Percentiles rank a stretch among this genome's conserved stretches.
phyloP scores from a whole-genome alignment of 176 grass and related monocot genomes.

The Cenchrus purpureus region DNA sequence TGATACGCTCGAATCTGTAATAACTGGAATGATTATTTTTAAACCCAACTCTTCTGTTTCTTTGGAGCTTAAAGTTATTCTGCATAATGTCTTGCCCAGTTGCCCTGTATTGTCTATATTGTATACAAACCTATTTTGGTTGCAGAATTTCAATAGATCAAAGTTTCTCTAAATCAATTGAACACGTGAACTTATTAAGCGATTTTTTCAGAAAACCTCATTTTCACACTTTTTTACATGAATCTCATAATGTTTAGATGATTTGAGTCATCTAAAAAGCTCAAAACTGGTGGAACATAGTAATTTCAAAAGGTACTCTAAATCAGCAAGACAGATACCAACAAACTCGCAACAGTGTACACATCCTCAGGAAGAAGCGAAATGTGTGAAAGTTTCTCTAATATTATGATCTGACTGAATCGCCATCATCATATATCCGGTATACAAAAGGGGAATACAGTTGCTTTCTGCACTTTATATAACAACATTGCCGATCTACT shows the following conservation, averaged over 20 bases:
- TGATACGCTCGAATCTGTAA: too few species aligned
- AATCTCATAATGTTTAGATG: not conserved
- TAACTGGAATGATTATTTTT: too few species aligned
- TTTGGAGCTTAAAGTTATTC: not conserved
- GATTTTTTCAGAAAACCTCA: not conserved
- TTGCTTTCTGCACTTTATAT: slow-evolving; percentile 31
- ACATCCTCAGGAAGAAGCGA: not conserved
- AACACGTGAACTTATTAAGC: too few species aligned
- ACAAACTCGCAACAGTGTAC: not conserved
- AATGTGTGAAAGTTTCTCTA: not conserved
- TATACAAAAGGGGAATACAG: slow-evolving; percentile 22
- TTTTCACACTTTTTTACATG: not conserved
- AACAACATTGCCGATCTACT: slow-evolving; percentile 16
- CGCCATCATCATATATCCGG: slow-evolving; percentile 25
- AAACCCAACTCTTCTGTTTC: not conserved
- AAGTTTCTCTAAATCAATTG: not conserved
- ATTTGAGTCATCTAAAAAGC: not conserved
- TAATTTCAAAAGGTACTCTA: not conserved
- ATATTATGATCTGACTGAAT: slow-evolving; percentile 31
- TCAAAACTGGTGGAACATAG: not conserved
- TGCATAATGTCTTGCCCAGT: too few species aligned
- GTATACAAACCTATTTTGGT: not conserved
- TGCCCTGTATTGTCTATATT: not conserved
- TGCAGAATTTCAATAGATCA: not conserved
- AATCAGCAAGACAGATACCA: not conserved